Conservation (phyloP, 2,329 filamentous ascomycete genomes). For the Ascochyta rabiei region DNA sequence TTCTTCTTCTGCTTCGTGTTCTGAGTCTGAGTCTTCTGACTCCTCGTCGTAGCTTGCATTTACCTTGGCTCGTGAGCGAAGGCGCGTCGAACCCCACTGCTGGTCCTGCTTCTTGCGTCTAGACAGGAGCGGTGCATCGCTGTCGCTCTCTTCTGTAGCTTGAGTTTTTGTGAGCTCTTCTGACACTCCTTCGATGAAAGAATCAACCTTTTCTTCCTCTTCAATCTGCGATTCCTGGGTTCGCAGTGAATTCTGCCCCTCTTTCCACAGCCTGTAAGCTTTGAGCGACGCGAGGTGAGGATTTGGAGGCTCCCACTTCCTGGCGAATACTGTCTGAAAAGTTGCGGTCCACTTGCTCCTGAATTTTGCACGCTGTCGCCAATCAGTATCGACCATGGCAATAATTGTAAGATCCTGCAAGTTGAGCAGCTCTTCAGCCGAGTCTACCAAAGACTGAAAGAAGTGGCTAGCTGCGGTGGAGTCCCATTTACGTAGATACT, state of each 20-base stretch:
- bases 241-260: conserved; percentile 2
- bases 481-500: conserved; percentile 77
- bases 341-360: conserved; percentile 77
- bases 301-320: conserved; percentile 54
- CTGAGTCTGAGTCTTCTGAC: conserved; percentile 35
- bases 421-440: conserved; percentile 67
- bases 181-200: conserved; percentile 29
- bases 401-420: conserved; percentile 72
- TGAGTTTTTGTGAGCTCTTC: conserved; percentile 12
- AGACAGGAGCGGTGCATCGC: conserved; percentile 35
- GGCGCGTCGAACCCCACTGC: conserved; percentile 37
- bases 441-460: conserved; percentile 77
- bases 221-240: background rate
- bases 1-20: conserved; percentile 21
- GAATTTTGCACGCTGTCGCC: conserved; percentile 81
- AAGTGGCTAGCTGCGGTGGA: conserved; percentile 74
- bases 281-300: conserved; percentile 51
- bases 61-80: conserved; percentile 38
- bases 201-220: conserved; percentile 29
- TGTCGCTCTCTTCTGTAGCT: conserved; percentile 27
- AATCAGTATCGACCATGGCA: conserved; percentile 77
- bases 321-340: conserved; percentile 70
- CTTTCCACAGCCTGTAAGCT: conserved; percentile 52
- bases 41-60: conserved; percentile 38
- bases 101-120: conserved; percentile 28